Evolutionary conservation across 176 grass and related monocot species (phyloP).

Genomic region (Panicum miliaceum): DNA sequence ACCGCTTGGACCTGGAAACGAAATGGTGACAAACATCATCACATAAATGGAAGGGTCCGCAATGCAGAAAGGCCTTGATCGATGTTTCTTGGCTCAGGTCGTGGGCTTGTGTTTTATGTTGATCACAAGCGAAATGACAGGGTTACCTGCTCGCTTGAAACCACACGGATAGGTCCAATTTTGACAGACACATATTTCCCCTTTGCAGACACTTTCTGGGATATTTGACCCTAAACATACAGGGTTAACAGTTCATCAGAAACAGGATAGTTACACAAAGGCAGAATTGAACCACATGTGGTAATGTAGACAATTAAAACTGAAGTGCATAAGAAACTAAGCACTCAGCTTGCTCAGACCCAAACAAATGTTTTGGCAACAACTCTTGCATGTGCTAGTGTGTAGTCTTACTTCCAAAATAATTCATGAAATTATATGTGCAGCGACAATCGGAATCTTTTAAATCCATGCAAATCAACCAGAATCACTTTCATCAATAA

Average conservation of each 20-base stretch:
- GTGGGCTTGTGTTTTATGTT: neutral
- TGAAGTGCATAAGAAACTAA: neutral
- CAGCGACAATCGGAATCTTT: neutral
- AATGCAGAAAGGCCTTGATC: neutral
- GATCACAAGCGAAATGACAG: neutral
- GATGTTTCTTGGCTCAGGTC: neutral
- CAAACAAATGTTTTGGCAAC: neutral
- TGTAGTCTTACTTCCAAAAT: neutral
- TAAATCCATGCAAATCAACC: neutral
- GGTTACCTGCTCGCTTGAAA: conserved; percentile 77
- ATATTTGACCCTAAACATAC: conserved; percentile 64
- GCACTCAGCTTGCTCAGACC: neutral
- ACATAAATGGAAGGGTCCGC: neutral
- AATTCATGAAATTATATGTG: neutral
- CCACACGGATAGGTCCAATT: conserved; percentile 76
- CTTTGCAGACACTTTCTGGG: conserved; percentile 67
- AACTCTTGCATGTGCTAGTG: neutral
- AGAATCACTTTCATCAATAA: conserved; percentile 8
- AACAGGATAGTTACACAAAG: neutral
- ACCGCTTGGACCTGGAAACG: conserved; percentile 72
- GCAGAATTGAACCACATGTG: neutral
- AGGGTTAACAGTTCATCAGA: neutral
- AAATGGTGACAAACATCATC: neutral
- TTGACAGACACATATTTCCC: conserved; percentile 88
- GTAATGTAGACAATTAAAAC: neutral